Percentiles rank a stretch among this genome's conserved stretches.
These are phyloP conservation scores for Cutaneotrichosporon cavernicola DNA, from an alignment of 1,284 basidiomycete species.

Conservation along the genomic window DNA sequence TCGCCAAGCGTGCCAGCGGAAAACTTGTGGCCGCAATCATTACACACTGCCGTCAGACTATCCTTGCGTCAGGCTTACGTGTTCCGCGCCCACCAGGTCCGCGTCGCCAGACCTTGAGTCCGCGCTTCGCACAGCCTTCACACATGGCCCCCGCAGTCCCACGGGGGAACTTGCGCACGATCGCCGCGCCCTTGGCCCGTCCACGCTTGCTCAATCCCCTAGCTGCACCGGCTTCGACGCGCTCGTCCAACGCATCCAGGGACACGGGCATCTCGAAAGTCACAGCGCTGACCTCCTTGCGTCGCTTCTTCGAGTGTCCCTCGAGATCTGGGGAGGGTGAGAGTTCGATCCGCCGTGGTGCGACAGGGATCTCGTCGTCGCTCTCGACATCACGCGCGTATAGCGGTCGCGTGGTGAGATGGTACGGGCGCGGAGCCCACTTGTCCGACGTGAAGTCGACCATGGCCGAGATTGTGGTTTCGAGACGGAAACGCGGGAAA, in stretches of 20 bases:
- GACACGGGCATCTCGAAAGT: slow-evolving; percentile 50
- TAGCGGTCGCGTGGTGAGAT: slow-evolving; percentile 43
- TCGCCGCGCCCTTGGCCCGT: slow-evolving; percentile 18
- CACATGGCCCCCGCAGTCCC: slow-evolving; percentile 34
- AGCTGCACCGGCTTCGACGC: slow-evolving; percentile 41
- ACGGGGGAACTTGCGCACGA: slow-evolving; percentile 18
- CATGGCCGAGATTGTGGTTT: slow-evolving; percentile 26
- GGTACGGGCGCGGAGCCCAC: slow-evolving; percentile 43
- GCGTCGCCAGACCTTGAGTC: slow-evolving; percentile 45
- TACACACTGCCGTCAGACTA: slow-evolving; percentile 38
- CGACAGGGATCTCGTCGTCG: slow-evolving; percentile 10
- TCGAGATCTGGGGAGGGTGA: slow-evolving; percentile 19
- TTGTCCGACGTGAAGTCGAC: slow-evolving; percentile 40
- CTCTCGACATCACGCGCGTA: slow-evolving; percentile 32
- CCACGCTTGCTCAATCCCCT: slow-evolving; percentile 1
- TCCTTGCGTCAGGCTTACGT: slow-evolving; percentile 29
- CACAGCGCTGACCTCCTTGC: slow-evolving; percentile 34
- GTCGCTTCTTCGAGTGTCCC: slow-evolving; percentile 20
- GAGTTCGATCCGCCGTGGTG: slow-evolving; percentile 18
- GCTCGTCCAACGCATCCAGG: slow-evolving; percentile 45
- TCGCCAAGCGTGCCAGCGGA: slow-evolving; percentile 37
- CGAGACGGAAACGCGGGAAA: slow-evolving; percentile 34
- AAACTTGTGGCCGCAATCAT: slow-evolving; percentile 46
- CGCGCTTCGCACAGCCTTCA: slow-evolving; percentile 42
- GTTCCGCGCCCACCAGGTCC: slow-evolving; percentile 44